Evolutionary conservation across 331 rosid species (phyloP), one percentile per base, ranked within the genome.

Genomic region (Dryas integrifolia): DNA sequence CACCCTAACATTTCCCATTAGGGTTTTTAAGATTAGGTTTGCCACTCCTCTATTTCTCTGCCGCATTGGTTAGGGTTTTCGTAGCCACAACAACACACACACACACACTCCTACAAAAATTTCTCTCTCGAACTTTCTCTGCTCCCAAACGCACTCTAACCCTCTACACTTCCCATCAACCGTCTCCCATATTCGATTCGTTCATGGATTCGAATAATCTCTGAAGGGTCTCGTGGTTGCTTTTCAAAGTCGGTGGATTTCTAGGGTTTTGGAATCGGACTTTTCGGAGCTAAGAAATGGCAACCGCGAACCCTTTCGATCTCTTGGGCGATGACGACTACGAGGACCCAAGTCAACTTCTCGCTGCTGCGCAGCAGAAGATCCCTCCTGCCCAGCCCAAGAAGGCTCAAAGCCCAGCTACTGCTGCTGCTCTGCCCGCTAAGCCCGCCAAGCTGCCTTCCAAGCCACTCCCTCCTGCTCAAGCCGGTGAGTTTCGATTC

Each of bases 291-390:
- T 52, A 21, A 70, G 72, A 44, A 71, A 94, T 94, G 98, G 90
- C 98, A 58, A 81, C 96, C 80, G 12, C 73, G 88, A 94, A 94
- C 81, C 96, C 96, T 0, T 94, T 94, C 61, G 96, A 86, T 83
- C 92, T 94, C 76, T 59, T 94, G 82, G 96, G 87, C 6, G 97
- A 90, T 49, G 98, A 89, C 26, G 97, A 86, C 59, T 74, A 83
- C 62, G 98, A 89, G 52, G 98, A 91, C 79, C 96, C 88, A n/a
- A 85, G 73, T 50, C 97, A 86, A 61, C 92, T 86, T 48, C 72
- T 86, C 64, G 87, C 85, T 0, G 85, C 88, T 35, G 85, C 78
- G 51, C 84, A 82, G 70, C 81, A 78, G 73, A 85, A 84, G 82
- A 84, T 79, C 0, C 80, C 77, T 10, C 72, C 79, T 4, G 78